These are phyloP conservation scores for Diaporthe sp. DNA, from an alignment of 2,329 filamentous ascomycete genomes.

Conservation along the genomic window DNA sequence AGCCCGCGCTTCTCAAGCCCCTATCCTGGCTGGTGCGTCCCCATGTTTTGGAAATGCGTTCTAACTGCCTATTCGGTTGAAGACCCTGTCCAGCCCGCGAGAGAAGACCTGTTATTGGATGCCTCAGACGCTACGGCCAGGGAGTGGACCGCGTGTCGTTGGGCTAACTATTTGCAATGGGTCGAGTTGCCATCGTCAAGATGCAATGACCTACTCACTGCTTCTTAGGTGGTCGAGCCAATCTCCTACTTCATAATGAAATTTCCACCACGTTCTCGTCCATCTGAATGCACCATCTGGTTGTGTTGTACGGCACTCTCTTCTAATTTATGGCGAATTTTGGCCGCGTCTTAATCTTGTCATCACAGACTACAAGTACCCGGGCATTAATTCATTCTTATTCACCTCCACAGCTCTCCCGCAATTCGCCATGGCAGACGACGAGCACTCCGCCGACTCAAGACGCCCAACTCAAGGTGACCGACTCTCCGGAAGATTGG, in stretches of 20 bases:
- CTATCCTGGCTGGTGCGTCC: background rate
- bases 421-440: background rate
- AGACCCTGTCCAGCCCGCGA: background rate
- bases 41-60: conserved; percentile 13
- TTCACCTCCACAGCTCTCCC: background rate
- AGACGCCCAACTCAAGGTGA: background rate
- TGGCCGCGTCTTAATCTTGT: background rate
- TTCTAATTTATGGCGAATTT: background rate
- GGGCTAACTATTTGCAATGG: too few species aligned
- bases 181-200: background rate
- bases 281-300: background rate
- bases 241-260: background rate
- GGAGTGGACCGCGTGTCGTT: background rate
- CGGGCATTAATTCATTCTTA: background rate
- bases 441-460: background rate
- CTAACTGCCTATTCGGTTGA: conserved; percentile 11
- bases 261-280: background rate
- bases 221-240: background rate
- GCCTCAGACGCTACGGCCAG: background rate
- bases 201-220: background rate
- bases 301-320: background rate
- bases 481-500: background rate
- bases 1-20: background rate
- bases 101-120: background rate
- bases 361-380: background rate